Base-by-base conservation (phyloP, 1,284 basidiomycete genomes). In the Paramarasmius palmivorus region DNA sequence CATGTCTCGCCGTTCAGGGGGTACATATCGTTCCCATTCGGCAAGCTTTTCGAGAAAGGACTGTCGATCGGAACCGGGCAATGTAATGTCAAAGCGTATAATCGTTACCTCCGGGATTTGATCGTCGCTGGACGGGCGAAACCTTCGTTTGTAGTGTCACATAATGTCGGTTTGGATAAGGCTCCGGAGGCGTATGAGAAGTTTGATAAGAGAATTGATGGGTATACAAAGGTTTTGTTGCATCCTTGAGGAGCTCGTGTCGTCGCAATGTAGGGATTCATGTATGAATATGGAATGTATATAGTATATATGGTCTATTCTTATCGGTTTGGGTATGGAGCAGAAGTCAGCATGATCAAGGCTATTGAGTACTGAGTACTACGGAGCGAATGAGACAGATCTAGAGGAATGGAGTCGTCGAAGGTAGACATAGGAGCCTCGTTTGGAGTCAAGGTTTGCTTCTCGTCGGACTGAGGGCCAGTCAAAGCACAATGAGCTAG, bases 71-170 rank as follows among this genome's bases (percentile, higher is more conserved):
- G 76, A n/a, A 79, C 77, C 14, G 78, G 78, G 0, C 77, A 80
- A 61, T 80, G 78, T 63, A 79, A 80, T 53, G 79, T 80, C 57
- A 81, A 81, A 71, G 75, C 71, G 26, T 80, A 80, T 57, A 81
- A 82, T 56, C 70, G 77, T 23, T 78, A 79, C 59, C 65, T 81
- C 10, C 70, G 79, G 25, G 78, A 81, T 61, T 62, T 81, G 25
- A 81, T 82, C 64, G 76, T 81, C 39, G 62, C 76, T 2, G 78
- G 77, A 3, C 70, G 69, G 52, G 78, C 78, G 1, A 81, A 78
- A 55, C 78, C 77, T 1, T 74, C 73, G 6, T 79, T 79, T 55
- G 75, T 81, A 15, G 77, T 81, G 6, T 79, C 77, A 9, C 78
- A 82, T 59, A 73, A 79, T 34, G 54, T 80, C 9, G 61, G 71